Conservation (phyloP, 768 basidiomycete species). For the Pleurotus giganteus region DNA sequence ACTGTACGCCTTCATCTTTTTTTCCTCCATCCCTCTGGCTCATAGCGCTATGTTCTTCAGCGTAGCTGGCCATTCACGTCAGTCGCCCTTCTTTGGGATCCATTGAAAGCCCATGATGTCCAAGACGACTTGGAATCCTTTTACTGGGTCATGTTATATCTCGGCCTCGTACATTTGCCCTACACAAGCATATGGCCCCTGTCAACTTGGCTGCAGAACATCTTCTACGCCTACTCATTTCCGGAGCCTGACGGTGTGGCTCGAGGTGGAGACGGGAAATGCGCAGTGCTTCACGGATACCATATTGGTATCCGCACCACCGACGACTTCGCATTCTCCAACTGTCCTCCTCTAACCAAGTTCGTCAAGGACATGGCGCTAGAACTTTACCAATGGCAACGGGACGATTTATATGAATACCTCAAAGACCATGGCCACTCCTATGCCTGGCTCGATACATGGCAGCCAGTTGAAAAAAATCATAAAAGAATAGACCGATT, state of each 20-base stretch:
- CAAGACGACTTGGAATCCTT: constrained; percentile 33
- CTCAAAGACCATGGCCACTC: neutral
- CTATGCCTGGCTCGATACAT: neutral
- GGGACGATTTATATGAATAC: neutral
- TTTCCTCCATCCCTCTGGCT: neutral
- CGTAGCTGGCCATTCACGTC: constrained; percentile 34
- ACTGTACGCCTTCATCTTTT: neutral
- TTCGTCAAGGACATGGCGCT: neutral
- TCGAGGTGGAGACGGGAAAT: neutral
- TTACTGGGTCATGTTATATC: constrained; percentile 18
- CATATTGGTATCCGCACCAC: neutral
- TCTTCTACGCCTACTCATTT: neutral
- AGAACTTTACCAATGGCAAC: neutral
- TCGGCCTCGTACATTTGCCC: constrained; percentile 12
- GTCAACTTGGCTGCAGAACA: no score
- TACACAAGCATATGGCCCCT: constrained; percentile 1
- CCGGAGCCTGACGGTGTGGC: neutral
- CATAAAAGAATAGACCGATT: no score
- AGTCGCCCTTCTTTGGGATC: constrained; percentile 15
- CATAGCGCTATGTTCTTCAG: constrained; percentile 13
- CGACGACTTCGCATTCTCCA: neutral
- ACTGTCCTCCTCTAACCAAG: neutral
- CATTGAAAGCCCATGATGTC: constrained; percentile 17
- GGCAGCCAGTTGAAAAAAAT: no score
- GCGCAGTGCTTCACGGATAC: no score